phyloP scores from a whole-genome alignment of 2,329 filamentous ascomycete genomes.

The Cercospora janseana region DNA sequence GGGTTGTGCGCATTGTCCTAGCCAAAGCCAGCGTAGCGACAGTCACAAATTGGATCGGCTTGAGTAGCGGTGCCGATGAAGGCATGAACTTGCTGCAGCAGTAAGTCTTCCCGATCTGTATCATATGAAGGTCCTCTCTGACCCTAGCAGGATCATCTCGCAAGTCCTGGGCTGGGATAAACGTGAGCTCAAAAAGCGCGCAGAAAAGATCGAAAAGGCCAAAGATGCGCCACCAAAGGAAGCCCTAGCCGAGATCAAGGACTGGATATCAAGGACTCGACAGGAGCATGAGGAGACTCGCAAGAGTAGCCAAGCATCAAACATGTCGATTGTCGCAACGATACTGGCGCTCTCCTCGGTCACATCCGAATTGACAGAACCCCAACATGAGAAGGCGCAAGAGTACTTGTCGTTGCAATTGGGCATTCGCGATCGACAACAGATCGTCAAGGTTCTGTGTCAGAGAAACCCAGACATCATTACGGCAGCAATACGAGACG shows the following conservation, averaged over 20 bases:
- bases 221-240: constrained; percentile 60
- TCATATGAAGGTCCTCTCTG: not conserved
- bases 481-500: constrained; percentile 65
- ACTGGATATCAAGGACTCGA: constrained; percentile 54
- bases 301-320: constrained; percentile 52
- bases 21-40: constrained; percentile 74
- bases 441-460: constrained; percentile 66
- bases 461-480: constrained; percentile 67
- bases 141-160: constrained; percentile 62
- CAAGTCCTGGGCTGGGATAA: constrained; percentile 72
- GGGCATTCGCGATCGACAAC: constrained; percentile 69
- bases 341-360: constrained; percentile 59
- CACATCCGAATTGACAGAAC: constrained; percentile 52
- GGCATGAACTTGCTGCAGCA: constrained; percentile 78
- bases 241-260: constrained; percentile 60
- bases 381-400: constrained; percentile 63
- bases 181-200: constrained; percentile 64
- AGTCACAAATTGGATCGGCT: constrained; percentile 75
- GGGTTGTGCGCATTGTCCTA: constrained; percentile 68
- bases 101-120: constrained; percentile 31
- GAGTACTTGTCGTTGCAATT: constrained; percentile 71
- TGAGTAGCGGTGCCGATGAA: constrained; percentile 68
- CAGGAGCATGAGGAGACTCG: constrained; percentile 60
- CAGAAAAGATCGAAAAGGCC: constrained; percentile 62
- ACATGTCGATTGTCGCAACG: constrained; percentile 63